Conservation (phyloP, 73 alveolate species). For the Tetrahymena elliotti region DNA sequence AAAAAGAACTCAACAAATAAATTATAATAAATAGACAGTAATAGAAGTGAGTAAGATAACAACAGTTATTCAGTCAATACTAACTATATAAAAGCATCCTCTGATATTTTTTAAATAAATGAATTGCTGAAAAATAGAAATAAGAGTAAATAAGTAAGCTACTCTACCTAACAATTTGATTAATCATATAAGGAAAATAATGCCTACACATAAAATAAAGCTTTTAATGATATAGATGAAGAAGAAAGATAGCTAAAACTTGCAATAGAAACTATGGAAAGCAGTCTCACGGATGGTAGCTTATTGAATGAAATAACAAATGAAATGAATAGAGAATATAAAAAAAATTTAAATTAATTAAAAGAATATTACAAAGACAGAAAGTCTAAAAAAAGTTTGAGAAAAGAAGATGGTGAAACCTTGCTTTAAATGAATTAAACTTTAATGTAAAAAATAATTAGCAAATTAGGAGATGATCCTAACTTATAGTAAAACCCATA, state of each 20-base stretch:
- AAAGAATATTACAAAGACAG: not conserved
- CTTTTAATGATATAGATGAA: not conserved
- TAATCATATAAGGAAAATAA: not conserved
- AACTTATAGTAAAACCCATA: not conserved
- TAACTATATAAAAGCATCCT: no score
- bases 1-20: not conserved
- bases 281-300: not conserved
- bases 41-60: not conserved
- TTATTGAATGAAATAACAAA: not conserved
- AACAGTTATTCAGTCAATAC: not conserved
- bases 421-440: not conserved
- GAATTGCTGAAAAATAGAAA: not conserved
- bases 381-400: not conserved
- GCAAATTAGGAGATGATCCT: not conserved
- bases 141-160: not conserved
- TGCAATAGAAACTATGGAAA: not conserved
- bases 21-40: not conserved
- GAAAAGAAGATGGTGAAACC: not conserved
- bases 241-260: not conserved
- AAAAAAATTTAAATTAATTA: not conserved
- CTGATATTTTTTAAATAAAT: no score
- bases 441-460: not conserved
- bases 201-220: not conserved
- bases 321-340: not conserved
- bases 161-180: not conserved